Evolutionary conservation across 1,284 basidiomycete genomes (phyloP).

Genomic region (Boletus hoseneyae): DNA sequence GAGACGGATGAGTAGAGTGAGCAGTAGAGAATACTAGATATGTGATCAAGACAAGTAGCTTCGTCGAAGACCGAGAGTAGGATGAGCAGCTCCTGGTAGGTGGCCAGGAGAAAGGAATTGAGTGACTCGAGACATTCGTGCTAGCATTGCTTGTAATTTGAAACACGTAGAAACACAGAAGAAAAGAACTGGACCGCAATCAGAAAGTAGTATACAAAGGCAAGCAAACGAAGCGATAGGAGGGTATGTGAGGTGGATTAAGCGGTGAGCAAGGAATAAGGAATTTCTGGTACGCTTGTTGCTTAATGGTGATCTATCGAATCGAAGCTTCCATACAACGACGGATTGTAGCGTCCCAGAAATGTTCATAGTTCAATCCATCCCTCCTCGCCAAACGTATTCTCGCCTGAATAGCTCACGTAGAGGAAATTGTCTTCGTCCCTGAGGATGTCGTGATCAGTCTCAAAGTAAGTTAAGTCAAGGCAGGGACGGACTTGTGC

Average conservation of each 20-base stretch:
- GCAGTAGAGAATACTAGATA: no score
- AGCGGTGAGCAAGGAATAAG: slow-evolving; percentile 5
- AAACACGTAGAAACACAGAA: slow-evolving; percentile 6
- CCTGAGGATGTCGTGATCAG: slow-evolving; percentile 43
- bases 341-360: slow-evolving; percentile 23
- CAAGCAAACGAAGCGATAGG: slow-evolving; percentile 19
- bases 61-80: no score
- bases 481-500: slow-evolving; percentile 80
- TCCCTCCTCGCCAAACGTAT: slow-evolving; percentile 76
- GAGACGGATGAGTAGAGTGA: no score
- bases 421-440: slow-evolving; percentile 97
- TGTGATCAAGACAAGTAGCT: no score
- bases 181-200: slow-evolving; percentile 4
- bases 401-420: slow-evolving; percentile 96
- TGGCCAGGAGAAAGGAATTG: no score
- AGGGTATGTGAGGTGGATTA: slow-evolving; percentile 27
- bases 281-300: slow-evolving; percentile 23
- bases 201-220: slow-evolving; percentile 29
- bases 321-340: slow-evolving; percentile 23
- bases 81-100: no score
- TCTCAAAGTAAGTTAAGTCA: slow-evolving; percentile 3
- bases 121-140: no score
- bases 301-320: slow-evolving; percentile 27
- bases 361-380: slow-evolving; percentile 45
- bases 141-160: slow-evolving; percentile 15